phyloP scores from a whole-genome alignment of 177 flowering plant species.

The Tripterygium wilfordii region DNA sequence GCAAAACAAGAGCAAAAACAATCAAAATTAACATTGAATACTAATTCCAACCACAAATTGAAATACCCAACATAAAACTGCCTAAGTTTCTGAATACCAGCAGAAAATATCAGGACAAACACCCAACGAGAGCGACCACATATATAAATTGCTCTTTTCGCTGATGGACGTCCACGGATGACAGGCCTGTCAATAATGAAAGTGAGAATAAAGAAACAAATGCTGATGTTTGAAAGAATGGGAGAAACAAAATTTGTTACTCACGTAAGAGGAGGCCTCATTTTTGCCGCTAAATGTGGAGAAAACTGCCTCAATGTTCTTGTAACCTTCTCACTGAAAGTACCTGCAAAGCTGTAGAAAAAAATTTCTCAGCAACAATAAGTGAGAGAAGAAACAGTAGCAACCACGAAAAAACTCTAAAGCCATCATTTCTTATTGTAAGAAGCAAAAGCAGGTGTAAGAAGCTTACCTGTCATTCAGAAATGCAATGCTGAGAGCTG shows the following conservation, averaged over 20 bases:
- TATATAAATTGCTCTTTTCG: constrained; percentile 73
- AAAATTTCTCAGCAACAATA: constrained; percentile 17
- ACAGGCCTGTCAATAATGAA: constrained; percentile 62
- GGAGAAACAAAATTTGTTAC: constrained; percentile 13
- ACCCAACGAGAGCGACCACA: constrained; percentile 97
- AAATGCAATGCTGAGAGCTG: constrained; percentile 76
- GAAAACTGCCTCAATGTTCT: constrained; percentile 87
- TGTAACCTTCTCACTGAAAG: constrained; percentile 92
- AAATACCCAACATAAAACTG: neutral
- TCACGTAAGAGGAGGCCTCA: constrained; percentile 94
- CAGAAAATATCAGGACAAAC: constrained; percentile 63
- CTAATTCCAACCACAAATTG: neutral
- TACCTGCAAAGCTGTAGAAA: constrained; percentile 85
- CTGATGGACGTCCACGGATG: constrained; percentile 95
- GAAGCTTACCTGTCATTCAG: constrained; percentile 79
- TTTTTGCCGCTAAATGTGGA: constrained; percentile 95
- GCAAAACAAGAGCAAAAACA: constrained; percentile 8
- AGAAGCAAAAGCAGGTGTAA: too few relatives aligned
- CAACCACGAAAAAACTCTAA: neutral
- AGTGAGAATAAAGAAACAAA: constrained; percentile 4
- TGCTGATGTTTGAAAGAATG: constrained; percentile 4
- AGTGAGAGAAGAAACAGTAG: neutral
- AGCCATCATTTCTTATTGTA: neutral
- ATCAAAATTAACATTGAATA: neutral
- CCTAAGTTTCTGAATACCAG: constrained; percentile 34